These are phyloP conservation scores for Leccinum fallax DNA, from an alignment of 1,284 basidiomycete genomes.

Conservation along the genomic window DNA sequence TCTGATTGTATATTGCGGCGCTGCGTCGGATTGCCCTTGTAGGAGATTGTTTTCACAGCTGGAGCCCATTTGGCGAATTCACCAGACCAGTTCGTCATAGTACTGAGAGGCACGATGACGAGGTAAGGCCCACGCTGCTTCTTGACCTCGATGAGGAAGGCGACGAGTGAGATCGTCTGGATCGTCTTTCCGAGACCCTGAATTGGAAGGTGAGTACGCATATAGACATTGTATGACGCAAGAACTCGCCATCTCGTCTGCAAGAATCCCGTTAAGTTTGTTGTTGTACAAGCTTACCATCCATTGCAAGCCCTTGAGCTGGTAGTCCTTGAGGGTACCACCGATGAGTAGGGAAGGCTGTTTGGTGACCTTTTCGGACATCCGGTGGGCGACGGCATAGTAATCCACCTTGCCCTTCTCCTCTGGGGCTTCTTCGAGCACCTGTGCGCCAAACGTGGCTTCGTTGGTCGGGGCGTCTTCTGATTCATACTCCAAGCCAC, in stretches of 20 bases:
- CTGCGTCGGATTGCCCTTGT: conserved; percentile 92
- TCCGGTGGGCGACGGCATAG: conserved; percentile 94
- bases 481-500: conserved; percentile 47
- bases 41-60: conserved; percentile 80
- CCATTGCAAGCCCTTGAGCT: conserved; percentile 94
- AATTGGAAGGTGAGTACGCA: conserved; percentile 14
- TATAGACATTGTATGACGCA: background rate
- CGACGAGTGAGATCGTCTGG: conserved; percentile 94
- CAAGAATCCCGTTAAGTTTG: conserved; percentile 94
- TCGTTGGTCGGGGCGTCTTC: conserved; percentile 83
- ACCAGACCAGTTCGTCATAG: conserved; percentile 97
- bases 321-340: conserved; percentile 91
- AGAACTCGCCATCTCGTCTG: conserved; percentile 91
- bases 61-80: conserved; percentile 99
- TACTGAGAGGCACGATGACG: conserved; percentile 97
- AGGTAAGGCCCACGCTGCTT: conserved; percentile 93
- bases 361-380: conserved; percentile 84
- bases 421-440: conserved; percentile 57
- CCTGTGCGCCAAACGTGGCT: conserved; percentile 87
- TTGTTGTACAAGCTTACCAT: conserved; percentile 99
- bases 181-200: conserved; percentile 97
- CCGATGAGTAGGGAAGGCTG: conserved; percentile 86
- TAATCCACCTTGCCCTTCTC: conserved; percentile 90
- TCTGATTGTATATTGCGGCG: conserved; percentile 77
- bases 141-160: conserved; percentile 95